These are phyloP conservation scores for Aspergillus versicolor DNA, from an alignment of 2,329 filamentous ascomycete species.

Conservation along the genomic window DNA sequence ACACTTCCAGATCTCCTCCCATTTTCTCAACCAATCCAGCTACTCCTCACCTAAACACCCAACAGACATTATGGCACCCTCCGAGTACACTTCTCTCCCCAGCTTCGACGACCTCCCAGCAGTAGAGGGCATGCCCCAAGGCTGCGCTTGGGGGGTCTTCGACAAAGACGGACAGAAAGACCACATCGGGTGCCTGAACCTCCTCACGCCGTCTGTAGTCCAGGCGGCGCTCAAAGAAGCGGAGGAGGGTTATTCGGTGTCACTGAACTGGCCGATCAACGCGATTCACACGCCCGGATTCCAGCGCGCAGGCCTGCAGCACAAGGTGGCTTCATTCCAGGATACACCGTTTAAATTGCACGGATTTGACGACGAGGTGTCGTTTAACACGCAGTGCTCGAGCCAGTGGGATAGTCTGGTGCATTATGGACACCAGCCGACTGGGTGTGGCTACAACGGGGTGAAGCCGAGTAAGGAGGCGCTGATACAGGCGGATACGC, in stretches of 20 bases:
- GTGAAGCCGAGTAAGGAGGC: constrained; percentile 26
- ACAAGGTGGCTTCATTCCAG: constrained; percentile 30
- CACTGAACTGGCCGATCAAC: constrained; percentile 36
- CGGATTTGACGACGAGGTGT: constrained; percentile 46
- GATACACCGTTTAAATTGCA: constrained; percentile 31
- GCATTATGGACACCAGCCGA: constrained; percentile 21
- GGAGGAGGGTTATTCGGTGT: constrained; percentile 41
- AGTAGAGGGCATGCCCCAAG: constrained; percentile 42
- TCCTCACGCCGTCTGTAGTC: constrained; percentile 46
- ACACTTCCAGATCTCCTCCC: too few relatives aligned
- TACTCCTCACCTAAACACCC: too few relatives aligned
- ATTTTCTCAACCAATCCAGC: too few relatives aligned
- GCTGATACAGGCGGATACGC: background rate
- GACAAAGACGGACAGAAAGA: constrained; percentile 44
- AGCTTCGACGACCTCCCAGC: constrained; percentile 43
- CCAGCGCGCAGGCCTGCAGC: constrained; percentile 29
- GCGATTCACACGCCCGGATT: constrained; percentile 39
- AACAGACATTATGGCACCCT: background rate
- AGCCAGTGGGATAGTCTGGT: constrained; percentile 49
- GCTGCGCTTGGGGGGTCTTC: constrained; percentile 45
- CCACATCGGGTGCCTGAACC: constrained; percentile 46
- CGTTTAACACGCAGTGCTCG: constrained; percentile 48
- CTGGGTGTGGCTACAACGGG: constrained; percentile 35
- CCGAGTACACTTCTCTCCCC: constrained; percentile 19
- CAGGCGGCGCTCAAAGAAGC: constrained; percentile 44